Evolutionary conservation across 371 early-diverging fungal genomes (phyloP), one percentile per base, ranked within the genome.

Genomic region (Gilbertella persicaria): DNA sequence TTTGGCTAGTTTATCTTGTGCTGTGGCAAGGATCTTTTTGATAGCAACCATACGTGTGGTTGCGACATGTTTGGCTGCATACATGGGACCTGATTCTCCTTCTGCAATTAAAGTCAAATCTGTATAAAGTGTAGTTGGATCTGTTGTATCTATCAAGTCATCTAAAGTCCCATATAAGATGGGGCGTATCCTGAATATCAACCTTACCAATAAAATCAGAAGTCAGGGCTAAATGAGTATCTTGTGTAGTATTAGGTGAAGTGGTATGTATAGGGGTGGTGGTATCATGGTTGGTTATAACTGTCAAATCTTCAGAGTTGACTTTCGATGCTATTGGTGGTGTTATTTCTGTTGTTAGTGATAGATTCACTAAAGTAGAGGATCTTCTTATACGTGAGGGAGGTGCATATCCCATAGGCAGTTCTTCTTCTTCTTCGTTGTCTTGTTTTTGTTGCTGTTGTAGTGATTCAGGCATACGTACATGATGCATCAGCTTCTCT

Each of bases 41-140:
- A 91, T 78, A 0, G 90, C 91, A 4, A 86, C 86, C 45, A 69
- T 60, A 25, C 72, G 60, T 41, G 78, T 69, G 0, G 83, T 79
- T 19, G 78, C 45, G 12, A 66, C 66, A 20, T 84, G 77, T 30
- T 78, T 82, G 28, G 84, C 85, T 24, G 80, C 71, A 66, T 75
- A 87, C 73, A 89, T 77, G 20, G 85, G 83, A 16, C 91, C 91
- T 6, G 85, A 88, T 56, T 91, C 91, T 29, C 91, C 91, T 67
- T 89, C 91, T 10, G 91, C 91, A 51, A 89, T 84, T 42, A 78
- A 60, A 23, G 71, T 69, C 49, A 84, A 67, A 43, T 83, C 78
- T 12, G 68, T 59, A 51, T 82, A 85, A 2, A 78, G 36, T 12
- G 62, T 48, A 14, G 52, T 58, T 2, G 82, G 80, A 44, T 85